Base-by-base conservation (phyloP, 768 basidiomycete genomes). In the Porphyrellus cyaneotinctus region DNA sequence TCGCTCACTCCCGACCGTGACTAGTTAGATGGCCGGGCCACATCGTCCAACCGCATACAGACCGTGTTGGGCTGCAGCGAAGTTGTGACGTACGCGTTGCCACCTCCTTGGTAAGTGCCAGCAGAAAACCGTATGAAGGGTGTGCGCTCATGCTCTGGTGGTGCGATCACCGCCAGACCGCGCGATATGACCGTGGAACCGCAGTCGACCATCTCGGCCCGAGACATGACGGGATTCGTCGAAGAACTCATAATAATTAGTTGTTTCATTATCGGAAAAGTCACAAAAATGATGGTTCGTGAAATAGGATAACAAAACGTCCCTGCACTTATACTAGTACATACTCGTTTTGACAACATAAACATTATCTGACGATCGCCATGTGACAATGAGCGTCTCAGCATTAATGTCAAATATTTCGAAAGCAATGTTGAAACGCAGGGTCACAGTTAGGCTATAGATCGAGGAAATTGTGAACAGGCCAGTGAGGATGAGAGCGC, bases 331-430 rank as follows among this genome's bases (percentile, higher is more conserved):
- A 28, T 49, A 43, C 35, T 43, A 36, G 50, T 59, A 54, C 52
- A 59, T 23, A 31, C 41, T 49, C 57, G 37, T 36, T 35, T 42
- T 17, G 51, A 41, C 43, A 35, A 58, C 46, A 48, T 41, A 52
- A 48, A 31, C 46, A 33, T 42, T 38, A 56, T 57, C 38, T 41
- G 47, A 41, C 28, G 11, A 43, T 32, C 50, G 26, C 46, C 35
- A 30, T 26, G 13, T 44, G 37, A 46, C 33, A 35, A 22, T 28
- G 41, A 53, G 46, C 20, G 32, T 48, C 49, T 46, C 24, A 20
- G 24, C 12, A 56, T 59, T 59, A 59, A 33, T 31, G 47, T 48
- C 37, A 13, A 42, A 24, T 45, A 33, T 28, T 33, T 39, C 38
- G n/a, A 31, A 43, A 41, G n/a, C 2, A 49, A 30, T 31, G 32